Conservation (phyloP, 345 rosid species). For the Arabidopsis arenosa region DNA sequence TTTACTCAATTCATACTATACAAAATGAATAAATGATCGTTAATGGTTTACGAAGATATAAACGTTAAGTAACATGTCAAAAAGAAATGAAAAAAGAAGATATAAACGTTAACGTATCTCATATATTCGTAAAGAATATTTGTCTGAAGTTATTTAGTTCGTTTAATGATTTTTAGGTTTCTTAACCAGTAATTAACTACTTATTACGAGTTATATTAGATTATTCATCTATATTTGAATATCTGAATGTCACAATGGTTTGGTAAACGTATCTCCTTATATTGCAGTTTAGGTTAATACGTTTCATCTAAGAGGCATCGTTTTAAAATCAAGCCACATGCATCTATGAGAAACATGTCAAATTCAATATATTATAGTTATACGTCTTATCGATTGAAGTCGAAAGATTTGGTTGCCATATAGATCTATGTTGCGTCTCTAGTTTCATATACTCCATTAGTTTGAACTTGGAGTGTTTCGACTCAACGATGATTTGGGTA, state of each 20-base stretch:
- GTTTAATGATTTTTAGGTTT: neutral
- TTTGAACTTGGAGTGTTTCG: slow-evolving; percentile 1
- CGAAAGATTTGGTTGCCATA: slow-evolving; percentile 28
- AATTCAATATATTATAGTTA: slow-evolving; percentile 26
- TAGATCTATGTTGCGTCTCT: slow-evolving; percentile 29
- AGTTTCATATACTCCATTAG: neutral
- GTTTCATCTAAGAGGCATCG: slow-evolving; percentile 4
- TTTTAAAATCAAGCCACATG: slow-evolving; percentile 19
- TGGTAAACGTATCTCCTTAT: slow-evolving; percentile 1
- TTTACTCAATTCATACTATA: neutral
- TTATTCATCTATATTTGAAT: neutral
- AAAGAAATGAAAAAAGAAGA: neutral
- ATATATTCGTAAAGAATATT: slow-evolving; percentile 7
- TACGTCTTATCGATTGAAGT: slow-evolving; percentile 26
- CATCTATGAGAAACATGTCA: slow-evolving; percentile 34
- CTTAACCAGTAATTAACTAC: neutral
- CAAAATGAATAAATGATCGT: neutral
- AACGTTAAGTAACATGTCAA: neutral
- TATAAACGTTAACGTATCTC: slow-evolving; percentile 20
- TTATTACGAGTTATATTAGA: neutral
- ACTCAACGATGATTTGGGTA: slow-evolving; percentile 4
- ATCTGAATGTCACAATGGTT: neutral
- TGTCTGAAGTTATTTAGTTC: slow-evolving; percentile 9
- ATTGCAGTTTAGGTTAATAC: slow-evolving; percentile 11
- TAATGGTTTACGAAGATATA: neutral